Evolutionary conservation across 78 protist genomes (phyloP).

Genomic region (Guillardia theta): DNA sequence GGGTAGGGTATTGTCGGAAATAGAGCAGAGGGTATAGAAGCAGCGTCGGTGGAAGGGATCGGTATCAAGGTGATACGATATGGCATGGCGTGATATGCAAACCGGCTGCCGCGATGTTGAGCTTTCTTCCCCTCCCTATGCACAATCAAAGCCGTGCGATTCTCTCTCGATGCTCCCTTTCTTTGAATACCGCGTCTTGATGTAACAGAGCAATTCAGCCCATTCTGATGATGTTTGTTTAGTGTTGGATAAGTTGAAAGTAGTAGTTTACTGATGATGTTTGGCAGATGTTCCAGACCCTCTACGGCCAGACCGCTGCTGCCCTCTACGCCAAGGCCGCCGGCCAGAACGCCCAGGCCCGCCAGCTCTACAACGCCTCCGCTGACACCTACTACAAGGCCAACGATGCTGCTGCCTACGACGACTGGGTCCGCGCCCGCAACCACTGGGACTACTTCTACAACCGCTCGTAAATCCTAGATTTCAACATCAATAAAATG

Average conservation of each 20-base stretch:
- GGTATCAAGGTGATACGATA: too few species aligned
- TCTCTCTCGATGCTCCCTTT: neutral
- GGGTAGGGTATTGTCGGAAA: too few species aligned
- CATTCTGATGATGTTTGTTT: neutral
- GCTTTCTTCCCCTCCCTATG: neutral
- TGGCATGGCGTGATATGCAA: too few species aligned
- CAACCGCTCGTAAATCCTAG: constrained; percentile 34
- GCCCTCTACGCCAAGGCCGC: constrained; percentile 45
- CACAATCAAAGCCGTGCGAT: neutral
- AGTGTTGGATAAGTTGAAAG: neutral
- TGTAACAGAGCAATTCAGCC: too few species aligned
- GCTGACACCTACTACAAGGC: constrained; percentile 48
- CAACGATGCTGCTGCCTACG: constrained; percentile 45
- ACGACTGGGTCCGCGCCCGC: constrained; percentile 47
- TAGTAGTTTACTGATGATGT: neutral
- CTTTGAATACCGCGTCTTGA: neutral
- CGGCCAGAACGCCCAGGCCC: constrained; percentile 48
- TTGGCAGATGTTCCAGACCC: constrained; percentile 31
- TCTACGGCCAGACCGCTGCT: constrained; percentile 45
- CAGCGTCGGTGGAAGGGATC: too few species aligned
- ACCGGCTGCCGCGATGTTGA: neutral
- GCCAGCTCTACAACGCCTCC: constrained; percentile 42
- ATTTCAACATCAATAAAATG: neutral
- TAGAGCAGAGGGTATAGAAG: too few species aligned
- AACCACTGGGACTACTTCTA: constrained; percentile 52